Conservation (phyloP, 2,329 filamentous ascomycete species). For the Eurotiales sp. region DNA sequence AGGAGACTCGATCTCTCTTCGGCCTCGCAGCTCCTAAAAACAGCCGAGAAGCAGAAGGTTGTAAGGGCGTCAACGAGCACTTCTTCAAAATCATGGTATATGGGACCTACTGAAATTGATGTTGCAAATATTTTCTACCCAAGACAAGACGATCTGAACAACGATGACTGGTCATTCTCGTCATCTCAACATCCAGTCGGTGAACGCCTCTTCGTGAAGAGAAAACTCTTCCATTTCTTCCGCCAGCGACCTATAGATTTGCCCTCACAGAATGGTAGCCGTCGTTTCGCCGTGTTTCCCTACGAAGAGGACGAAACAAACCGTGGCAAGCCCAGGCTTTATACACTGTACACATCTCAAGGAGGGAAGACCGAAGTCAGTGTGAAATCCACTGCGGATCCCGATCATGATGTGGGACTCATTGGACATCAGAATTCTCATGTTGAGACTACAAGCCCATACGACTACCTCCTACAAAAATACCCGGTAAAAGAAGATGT, state of each 20-base stretch:
- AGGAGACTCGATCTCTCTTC: conserved; percentile 24
- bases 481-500: conserved; percentile 41
- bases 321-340: conserved; percentile 18
- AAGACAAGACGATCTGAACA: conserved; percentile 23
- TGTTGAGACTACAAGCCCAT: conserved; percentile 18
- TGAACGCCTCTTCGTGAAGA: conserved; percentile 29
- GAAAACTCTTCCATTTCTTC: conserved; percentile 25
- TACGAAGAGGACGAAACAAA: conserved; percentile 20
- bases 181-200: conserved; percentile 22
- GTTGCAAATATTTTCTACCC: conserved; percentile 44
- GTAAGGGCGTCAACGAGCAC: neutral
- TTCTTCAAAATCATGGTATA: conserved; percentile 28
- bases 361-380: conserved; percentile 22
- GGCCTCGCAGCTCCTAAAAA: neutral
- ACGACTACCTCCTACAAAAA: conserved; percentile 38
- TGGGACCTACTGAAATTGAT: conserved; percentile 35
- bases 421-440: neutral
- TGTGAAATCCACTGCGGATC: conserved; percentile 25
- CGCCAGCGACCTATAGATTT: conserved; percentile 23
- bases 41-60: neutral
- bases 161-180: conserved; percentile 24
- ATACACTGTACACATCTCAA: conserved; percentile 28
- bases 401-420: conserved; percentile 18
- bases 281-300: conserved; percentile 27
- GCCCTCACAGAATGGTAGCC: conserved; percentile 17